Evolutionary conservation across 2,329 filamentous ascomycete genomes (phyloP).

Genomic region (Trichoderma pleuroti): DNA sequence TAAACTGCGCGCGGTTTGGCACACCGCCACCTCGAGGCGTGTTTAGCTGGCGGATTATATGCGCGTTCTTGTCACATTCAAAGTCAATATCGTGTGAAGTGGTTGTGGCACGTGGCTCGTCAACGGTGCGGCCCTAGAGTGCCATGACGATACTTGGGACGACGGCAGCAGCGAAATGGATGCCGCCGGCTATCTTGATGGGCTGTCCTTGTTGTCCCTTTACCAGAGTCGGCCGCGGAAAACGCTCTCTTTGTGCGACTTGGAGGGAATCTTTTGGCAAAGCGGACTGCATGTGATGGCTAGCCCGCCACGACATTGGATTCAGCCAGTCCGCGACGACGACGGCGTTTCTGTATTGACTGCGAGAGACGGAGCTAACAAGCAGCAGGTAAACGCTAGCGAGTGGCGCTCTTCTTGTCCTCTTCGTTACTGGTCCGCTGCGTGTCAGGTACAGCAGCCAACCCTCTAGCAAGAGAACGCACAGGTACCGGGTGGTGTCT

Average conservation of each 20-base stretch:
- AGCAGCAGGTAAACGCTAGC: conserved; percentile 5
- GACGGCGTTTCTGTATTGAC: not conserved
- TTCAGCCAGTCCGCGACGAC: conserved; percentile 1
- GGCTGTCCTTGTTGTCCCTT: not conserved
- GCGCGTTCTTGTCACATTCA: not conserved
- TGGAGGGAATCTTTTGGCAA: not conserved
- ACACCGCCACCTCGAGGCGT: not conserved
- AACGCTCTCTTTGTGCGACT: not conserved
- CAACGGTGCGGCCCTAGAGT: conserved; percentile 31
- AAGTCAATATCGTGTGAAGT: not conserved
- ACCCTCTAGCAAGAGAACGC: not conserved
- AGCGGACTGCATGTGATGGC: not conserved
- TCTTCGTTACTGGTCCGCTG: not conserved
- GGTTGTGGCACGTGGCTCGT: conserved; percentile 28
- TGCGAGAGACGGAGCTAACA: not conserved
- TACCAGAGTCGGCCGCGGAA: not conserved
- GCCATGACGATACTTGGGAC: conserved; percentile 16
- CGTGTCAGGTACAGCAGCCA: conserved; percentile 13
- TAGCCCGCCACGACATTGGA: not conserved
- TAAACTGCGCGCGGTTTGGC: not conserved
- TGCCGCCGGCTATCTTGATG: not conserved
- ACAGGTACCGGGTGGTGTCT: not conserved
- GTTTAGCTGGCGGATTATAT: not conserved
- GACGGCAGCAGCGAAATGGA: conserved; percentile 14
- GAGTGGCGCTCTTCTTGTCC: conserved; percentile 1